A percentile compares a stretch with the other conserved stretches of the same genome.
Conservation (phyloP, 257 asterid species). For the Rhazya stricta region DNA sequence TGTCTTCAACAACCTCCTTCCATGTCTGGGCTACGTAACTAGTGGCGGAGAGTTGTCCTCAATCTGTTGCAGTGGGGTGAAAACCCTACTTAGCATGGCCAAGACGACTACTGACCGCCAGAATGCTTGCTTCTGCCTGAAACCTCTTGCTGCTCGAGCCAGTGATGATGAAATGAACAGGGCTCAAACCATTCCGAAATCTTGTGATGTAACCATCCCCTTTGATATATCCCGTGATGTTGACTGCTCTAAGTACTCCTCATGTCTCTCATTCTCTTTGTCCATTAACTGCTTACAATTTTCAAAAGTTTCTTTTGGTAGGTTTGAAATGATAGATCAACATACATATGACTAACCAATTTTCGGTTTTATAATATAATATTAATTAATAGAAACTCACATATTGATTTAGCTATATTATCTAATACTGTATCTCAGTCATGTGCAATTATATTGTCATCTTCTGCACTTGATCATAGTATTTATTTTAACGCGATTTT, state of each 20-base stretch:
- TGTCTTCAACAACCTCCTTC: not conserved
- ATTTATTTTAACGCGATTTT: too few relatives aligned
- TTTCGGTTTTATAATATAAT: too few relatives aligned
- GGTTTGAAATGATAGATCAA: too few relatives aligned
- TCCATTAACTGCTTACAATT: too few relatives aligned
- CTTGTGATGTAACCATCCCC: slow-evolving; percentile 3
- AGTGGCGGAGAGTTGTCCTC: slow-evolving; percentile 10
- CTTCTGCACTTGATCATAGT: too few relatives aligned
- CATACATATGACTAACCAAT: too few relatives aligned
- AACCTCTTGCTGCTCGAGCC: not conserved
- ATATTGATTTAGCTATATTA: too few relatives aligned
- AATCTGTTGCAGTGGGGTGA: slow-evolving; percentile 11
- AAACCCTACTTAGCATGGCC: slow-evolving; percentile 6
- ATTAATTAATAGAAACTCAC: too few relatives aligned
- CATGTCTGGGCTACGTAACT: slow-evolving; percentile 11
- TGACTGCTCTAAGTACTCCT: slow-evolving; percentile 10
- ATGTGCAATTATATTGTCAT: too few relatives aligned
- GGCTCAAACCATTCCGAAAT: slow-evolving; percentile 6
- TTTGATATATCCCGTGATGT: slow-evolving; percentile 9
- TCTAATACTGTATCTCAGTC: too few relatives aligned
- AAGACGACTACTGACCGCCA: slow-evolving; percentile 12
- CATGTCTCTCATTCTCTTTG: not conserved
- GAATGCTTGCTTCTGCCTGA: slow-evolving; percentile 9
- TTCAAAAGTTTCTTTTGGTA: too few relatives aligned
- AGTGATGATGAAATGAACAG: slow-evolving; percentile 12